Percentiles rank a stretch among this genome's conserved stretches.
These are phyloP conservation scores for Coemansia sp. DNA, from an alignment of 192 early-diverging fungal species.

Conservation along the genomic window DNA sequence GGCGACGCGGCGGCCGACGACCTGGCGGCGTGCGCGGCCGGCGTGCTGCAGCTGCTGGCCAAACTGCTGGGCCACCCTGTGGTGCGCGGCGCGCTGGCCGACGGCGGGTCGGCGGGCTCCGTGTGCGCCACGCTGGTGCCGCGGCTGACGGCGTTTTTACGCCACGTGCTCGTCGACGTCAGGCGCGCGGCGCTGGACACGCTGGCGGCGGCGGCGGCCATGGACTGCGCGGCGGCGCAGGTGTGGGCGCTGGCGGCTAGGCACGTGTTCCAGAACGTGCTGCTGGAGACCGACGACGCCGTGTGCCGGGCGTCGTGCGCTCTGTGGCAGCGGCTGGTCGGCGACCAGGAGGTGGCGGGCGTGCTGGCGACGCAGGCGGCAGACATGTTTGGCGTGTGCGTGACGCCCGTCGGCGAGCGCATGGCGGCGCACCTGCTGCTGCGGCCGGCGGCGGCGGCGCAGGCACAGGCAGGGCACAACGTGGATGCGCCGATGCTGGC, in stretches of 20 bases:
- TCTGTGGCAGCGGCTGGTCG: constrained; percentile 67
- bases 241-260: constrained; percentile 53
- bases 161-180: constrained; percentile 85
- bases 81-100: constrained; percentile 25
- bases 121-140: constrained; percentile 70
- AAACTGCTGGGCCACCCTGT: constrained; percentile 60
- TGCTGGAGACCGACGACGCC: constrained; percentile 76
- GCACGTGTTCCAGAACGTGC: constrained; percentile 86
- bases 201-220: constrained; percentile 62
- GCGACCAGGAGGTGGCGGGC: too few species aligned
- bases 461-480: too few species aligned
- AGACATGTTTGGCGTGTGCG: constrained; percentile 65
- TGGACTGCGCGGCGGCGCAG: constrained; percentile 40
- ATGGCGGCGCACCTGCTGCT: constrained; percentile 57
- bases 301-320: constrained; percentile 23
- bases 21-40: constrained; percentile 85
- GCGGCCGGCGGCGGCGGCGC: neutral
- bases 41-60: constrained; percentile 90
- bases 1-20: constrained; percentile 86
- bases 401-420: constrained; percentile 86
- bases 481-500: constrained; percentile 88
- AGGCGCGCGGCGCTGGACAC: constrained; percentile 81
- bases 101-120: constrained; percentile 21
- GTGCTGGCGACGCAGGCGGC: too few species aligned
- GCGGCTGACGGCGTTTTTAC: constrained; percentile 89